These are phyloP conservation scores for Penicillium coprophilum DNA, from an alignment of 495 filamentous ascomycete species.

Conservation along the genomic window DNA sequence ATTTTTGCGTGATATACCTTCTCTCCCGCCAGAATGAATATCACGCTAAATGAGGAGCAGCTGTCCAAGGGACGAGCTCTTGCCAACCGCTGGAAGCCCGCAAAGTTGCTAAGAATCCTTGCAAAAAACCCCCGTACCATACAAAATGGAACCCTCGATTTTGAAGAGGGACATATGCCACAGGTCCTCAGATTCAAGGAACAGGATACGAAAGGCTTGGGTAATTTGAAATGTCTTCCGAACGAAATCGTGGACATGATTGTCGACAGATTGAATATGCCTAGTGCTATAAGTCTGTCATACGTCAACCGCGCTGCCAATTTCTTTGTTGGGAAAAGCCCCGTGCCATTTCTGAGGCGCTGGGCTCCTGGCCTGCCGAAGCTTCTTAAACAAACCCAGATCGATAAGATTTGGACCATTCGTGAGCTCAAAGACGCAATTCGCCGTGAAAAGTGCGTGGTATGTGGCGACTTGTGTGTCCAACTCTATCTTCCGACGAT, in stretches of 20 bases:
- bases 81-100: neutral
- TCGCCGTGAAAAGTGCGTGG: neutral
- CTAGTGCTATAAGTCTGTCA: neutral
- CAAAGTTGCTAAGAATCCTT: neutral
- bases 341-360: neutral
- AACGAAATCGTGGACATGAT: neutral
- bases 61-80: neutral
- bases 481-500: neutral
- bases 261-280: neutral
- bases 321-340: neutral
- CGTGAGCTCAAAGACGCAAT: neutral
- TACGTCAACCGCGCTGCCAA: neutral
- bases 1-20: neutral
- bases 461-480: neutral
- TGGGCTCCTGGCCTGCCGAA: neutral
- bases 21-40: neutral
- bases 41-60: neutral
- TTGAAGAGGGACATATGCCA: neutral
- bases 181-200: neutral
- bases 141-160: neutral
- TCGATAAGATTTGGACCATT: neutral
- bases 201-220: neutral
- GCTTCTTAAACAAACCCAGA: neutral
- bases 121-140: neutral
- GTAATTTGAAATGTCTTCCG: neutral